Base-by-base conservation (phyloP, 2,329 filamentous ascomycete genomes). In the Alternaria sp. region DNA sequence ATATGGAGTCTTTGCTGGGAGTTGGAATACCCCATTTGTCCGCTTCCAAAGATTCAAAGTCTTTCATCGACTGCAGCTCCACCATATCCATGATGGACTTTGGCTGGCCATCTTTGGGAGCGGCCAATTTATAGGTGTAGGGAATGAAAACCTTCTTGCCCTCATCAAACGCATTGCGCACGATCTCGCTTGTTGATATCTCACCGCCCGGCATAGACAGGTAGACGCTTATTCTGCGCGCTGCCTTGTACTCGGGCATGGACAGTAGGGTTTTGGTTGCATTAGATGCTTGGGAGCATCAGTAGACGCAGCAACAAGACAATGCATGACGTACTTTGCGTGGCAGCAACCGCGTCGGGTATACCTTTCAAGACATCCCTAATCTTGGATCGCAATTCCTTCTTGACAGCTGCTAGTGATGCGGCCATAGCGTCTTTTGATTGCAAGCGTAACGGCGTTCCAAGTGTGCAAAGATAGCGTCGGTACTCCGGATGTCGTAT, bases 21-120 rank as follows among this genome's bases (percentile, higher is more conserved):
- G 91, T 95, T n/a, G 96, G 96, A 67, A 99, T 99, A 10, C 93
- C 94, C 96, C 96, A 99, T 77, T 87, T 89, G 80, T 99, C 96
- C 44, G 86, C 86, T 73, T 89, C 82, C 63, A 98, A 83, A 23
- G 87, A 87, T 67, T 93, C 88, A 78, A 94, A 97, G 78, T 99
- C 96, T 26, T 87, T 82, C 54, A 93, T 79, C 25, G 89, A 90
- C 60, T 85, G 83, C 44, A 99, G 84, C 66, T 89, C 89, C 21
- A 99, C 88, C 96, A 99, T 98, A 75, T 97, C 93, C 96, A 99
- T 99, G 57, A 96, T 86, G 15, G 92, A 92, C 6, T 75, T 82
- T 6, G 88, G 87, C 59, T 83, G 82, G 26, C 78, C 78, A 6
- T 76, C 67, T 23, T 69, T 66, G 13, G 77, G 73, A 17, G 53